Conservation (phyloP, 1,139 yeast species). For the Yamadazyma siamensis region DNA sequence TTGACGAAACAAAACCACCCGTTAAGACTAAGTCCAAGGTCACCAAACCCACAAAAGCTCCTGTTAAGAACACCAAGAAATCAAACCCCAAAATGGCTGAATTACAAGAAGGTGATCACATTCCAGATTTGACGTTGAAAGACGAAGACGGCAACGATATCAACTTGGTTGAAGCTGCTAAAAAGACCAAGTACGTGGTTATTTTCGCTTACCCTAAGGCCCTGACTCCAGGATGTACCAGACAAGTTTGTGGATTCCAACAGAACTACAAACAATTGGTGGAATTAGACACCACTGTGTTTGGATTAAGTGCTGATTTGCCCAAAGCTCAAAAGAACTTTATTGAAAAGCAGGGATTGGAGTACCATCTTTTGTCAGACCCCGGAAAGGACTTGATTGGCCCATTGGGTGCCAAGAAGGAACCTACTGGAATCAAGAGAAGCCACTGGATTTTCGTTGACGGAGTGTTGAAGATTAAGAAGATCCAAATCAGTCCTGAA, state of each 20-base stretch:
- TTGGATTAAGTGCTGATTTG: slow-evolving; percentile 72
- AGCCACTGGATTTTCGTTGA: slow-evolving; percentile 87
- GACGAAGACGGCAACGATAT: slow-evolving; percentile 70
- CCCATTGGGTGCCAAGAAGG: slow-evolving; percentile 77
- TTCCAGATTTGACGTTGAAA: slow-evolving; percentile 62
- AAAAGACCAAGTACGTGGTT: slow-evolving; percentile 49
- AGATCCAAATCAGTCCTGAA: slow-evolving; percentile 76
- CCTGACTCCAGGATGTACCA: slow-evolving; percentile 91
- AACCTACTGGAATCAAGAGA: slow-evolving; percentile 73
- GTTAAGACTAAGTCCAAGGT: slow-evolving; percentile 7
- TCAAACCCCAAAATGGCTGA: slow-evolving; percentile 14
- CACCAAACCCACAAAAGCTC: slow-evolving; percentile 10
- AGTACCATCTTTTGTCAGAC: slow-evolving; percentile 74
- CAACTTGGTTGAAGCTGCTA: slow-evolving; percentile 45
- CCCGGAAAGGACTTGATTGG: slow-evolving; percentile 68
- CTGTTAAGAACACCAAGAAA: too few species aligned
- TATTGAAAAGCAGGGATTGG: slow-evolving; percentile 65
- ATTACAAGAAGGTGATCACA: slow-evolving; percentile 60
- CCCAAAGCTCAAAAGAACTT: slow-evolving; percentile 76
- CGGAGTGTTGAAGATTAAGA: slow-evolving; percentile 65
- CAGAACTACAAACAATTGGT: slow-evolving; percentile 56
- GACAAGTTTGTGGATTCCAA: slow-evolving; percentile 89
- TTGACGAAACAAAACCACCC: slow-evolving; percentile 19
- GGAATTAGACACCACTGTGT: slow-evolving; percentile 48
- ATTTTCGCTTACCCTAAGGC: slow-evolving; percentile 89